Percentiles rank a stretch among this genome's conserved stretches.
These are phyloP conservation scores for carrot (Daucus carota) DNA, from an alignment of 129 eudicot genomes.

Conservation along the genomic window DH1_v3.0 NC_030386.2:20909001-20909500, in stretches of 20 bases:
- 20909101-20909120: slow-evolving; percentile 90
- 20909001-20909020: neutral
- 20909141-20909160: slow-evolving; percentile 80
- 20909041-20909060: slow-evolving; percentile 14
- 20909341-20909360: neutral
- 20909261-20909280: neutral
- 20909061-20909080: slow-evolving; percentile 67
- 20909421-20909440: neutral
- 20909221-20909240: neutral
- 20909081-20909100: slow-evolving; percentile 72
- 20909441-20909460: neutral
- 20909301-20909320: neutral
- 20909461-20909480: neutral
- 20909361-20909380: neutral
- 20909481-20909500: neutral
- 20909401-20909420: neutral
- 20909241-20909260: neutral
- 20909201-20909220: neutral
- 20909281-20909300: neutral
- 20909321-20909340: neutral
- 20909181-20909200: neutral
- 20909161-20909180: neutral
- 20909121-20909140: slow-evolving; percentile 97
- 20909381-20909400: neutral
- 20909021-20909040: slow-evolving; percentile 13